Percentiles rank a stretch among this genome's conserved stretches.
phyloP scores from a whole-genome alignment of 106 monocot species.

The Acanthochlamys bracteata region DNA sequence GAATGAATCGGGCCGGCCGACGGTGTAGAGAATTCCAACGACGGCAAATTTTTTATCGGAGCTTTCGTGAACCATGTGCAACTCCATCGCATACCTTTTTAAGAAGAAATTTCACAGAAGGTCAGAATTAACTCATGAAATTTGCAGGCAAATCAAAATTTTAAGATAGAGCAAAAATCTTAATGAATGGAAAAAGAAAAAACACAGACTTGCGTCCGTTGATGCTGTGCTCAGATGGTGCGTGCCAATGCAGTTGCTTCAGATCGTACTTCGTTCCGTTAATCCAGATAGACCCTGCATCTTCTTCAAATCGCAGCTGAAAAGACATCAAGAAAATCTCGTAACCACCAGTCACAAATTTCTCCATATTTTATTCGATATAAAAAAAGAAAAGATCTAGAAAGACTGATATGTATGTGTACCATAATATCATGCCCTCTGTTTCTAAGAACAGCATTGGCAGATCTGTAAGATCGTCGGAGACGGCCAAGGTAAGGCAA shows the following conservation, averaged over 20 bases:
- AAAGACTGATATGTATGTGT: background rate
- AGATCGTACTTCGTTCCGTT: slow-evolving; percentile 28
- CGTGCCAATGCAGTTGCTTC: slow-evolving; percentile 51
- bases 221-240: slow-evolving; percentile 54
- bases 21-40: slow-evolving; percentile 54
- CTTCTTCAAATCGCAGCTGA: slow-evolving; percentile 28
- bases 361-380: background rate
- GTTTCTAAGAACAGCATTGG: slow-evolving; percentile 33
- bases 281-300: slow-evolving; percentile 30
- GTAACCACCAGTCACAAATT: background rate
- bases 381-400: background rate
- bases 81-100: slow-evolving; percentile 44
- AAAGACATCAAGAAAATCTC: background rate
- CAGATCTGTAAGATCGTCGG: slow-evolving; percentile 24
- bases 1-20: slow-evolving; percentile 46
- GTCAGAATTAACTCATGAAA: background rate
- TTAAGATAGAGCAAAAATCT: background rate
- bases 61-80: slow-evolving; percentile 74
- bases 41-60: slow-evolving; percentile 41
- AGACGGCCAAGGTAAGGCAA: slow-evolving; percentile 11
- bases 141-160: background rate
- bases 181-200: background rate
- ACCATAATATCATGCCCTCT: slow-evolving; percentile 79
- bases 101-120: background rate
- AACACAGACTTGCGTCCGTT: slow-evolving; percentile 33